phyloP scores from a whole-genome alignment of 768 basidiomycete genomes.

The Mycena floridula region DNA sequence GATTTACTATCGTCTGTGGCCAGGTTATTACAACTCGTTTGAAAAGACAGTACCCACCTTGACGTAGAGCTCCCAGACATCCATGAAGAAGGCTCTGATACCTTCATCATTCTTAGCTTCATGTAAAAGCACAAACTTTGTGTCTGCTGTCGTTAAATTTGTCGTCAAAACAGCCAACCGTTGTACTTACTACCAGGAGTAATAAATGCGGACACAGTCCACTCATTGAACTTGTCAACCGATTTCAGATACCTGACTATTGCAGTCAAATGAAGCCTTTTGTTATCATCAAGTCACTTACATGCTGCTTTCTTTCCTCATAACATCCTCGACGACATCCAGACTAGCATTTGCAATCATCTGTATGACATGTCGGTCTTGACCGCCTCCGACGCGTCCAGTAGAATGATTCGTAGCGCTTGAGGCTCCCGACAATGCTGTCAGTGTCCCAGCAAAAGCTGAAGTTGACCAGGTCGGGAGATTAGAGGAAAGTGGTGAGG shows the following conservation, averaged over 20 bases:
- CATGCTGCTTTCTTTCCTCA: constrained; percentile 78
- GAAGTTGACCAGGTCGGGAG: constrained; percentile 88
- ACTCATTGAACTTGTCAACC: constrained; percentile 97
- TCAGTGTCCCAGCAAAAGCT: constrained; percentile 85
- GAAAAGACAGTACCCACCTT: constrained; percentile 56
- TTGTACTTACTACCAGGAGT: constrained; percentile 82
- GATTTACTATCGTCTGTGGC: constrained; percentile 77
- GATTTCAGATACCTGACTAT: constrained; percentile 82
- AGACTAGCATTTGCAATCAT: constrained; percentile 98
- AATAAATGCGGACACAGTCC: constrained; percentile 95
- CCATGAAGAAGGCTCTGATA: constrained; percentile 86
- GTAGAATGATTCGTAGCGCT: constrained; percentile 65
- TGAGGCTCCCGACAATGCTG: constrained; percentile 80
- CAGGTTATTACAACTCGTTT: constrained; percentile 5
- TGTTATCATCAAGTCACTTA: constrained; percentile 30
- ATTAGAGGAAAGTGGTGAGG: constrained; percentile 74
- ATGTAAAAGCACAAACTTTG: constrained; percentile 92
- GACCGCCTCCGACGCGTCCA: constrained; percentile 68
- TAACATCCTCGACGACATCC: constrained; percentile 91
- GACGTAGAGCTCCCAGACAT: constrained; percentile 95
- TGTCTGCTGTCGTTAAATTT: constrained; percentile 49
- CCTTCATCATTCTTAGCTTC: constrained; percentile 97
- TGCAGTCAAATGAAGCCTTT: constrained; percentile 2
- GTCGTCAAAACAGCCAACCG: constrained; percentile 7
- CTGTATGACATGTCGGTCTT: constrained; percentile 92